phyloP scores from a whole-genome alignment of 768 basidiomycete species.

The Trametes meyenii region DNA sequence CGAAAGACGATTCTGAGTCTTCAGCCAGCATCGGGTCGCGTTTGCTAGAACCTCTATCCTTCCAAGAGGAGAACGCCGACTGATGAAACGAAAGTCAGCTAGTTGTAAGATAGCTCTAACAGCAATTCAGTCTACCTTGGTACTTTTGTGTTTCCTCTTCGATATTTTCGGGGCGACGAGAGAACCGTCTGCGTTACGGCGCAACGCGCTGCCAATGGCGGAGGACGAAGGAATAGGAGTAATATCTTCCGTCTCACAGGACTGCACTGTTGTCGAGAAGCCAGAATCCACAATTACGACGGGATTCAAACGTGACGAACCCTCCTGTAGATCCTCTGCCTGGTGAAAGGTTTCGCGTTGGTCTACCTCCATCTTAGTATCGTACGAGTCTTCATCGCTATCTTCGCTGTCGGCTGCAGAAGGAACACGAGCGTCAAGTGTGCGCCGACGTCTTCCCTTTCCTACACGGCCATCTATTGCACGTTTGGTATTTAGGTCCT shows the following conservation, averaged over 20 bases:
- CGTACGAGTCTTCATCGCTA: conserved; percentile 39
- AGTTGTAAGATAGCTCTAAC: neutral
- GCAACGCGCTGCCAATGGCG: conserved; percentile 60
- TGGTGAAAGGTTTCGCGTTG: neutral
- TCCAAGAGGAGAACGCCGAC: conserved; percentile 54
- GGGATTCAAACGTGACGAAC: conserved; percentile 25
- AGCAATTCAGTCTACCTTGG: conserved; percentile 40
- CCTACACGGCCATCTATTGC: conserved; percentile 50
- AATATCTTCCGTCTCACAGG: conserved; percentile 11
- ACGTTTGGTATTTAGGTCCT: conserved; percentile 61
- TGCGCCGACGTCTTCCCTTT: conserved; percentile 50
- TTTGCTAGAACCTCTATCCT: conserved; percentile 24
- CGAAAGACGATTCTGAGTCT: conserved; percentile 65
- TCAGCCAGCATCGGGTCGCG: conserved; percentile 26
- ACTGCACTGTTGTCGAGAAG: conserved; percentile 22
- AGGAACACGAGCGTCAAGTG: neutral
- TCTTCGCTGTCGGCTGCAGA: conserved; percentile 26
- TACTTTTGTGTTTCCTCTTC: conserved; percentile 44
- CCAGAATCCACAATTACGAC: conserved; percentile 32
- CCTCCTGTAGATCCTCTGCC: conserved; percentile 16
- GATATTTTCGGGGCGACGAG: conserved; percentile 50
- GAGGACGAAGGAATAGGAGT: neutral
- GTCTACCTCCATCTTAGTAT: conserved; percentile 20
- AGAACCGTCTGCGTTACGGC: conserved; percentile 66
- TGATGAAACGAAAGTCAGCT: conserved; percentile 29